These are phyloP conservation scores for Hawksworthiomyces lignivorus DNA, from an alignment of 2,329 filamentous ascomycete species.

Conservation along the genomic window DNA sequence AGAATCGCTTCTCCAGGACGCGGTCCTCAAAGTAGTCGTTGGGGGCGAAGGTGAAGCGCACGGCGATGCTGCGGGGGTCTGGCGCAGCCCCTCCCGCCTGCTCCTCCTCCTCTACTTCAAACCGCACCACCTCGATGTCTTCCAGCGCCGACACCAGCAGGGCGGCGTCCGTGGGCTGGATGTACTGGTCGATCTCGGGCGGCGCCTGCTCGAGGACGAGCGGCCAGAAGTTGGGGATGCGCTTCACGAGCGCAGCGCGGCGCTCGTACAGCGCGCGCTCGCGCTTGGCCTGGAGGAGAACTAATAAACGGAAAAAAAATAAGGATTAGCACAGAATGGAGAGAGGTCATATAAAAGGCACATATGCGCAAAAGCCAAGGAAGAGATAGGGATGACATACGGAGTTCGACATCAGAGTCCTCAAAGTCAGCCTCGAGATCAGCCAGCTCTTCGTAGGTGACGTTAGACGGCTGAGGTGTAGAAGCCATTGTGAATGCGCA, in stretches of 20 bases:
- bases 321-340: not conserved
- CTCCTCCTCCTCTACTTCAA: conserved; percentile 59
- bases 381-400: conserved; percentile 36
- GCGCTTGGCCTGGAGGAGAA: conserved; percentile 53
- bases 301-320: not conserved
- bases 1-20: conserved; percentile 85
- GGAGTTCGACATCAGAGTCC: conserved; percentile 71
- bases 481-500: conserved; percentile 14
- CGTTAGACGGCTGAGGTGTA: conserved; percentile 25
- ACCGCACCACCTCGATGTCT: conserved; percentile 65
- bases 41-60: conserved; percentile 69
- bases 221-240: conserved; percentile 90
- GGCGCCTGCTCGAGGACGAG: conserved; percentile 84
- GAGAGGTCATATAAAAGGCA: conserved; percentile 36
- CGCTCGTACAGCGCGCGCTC: conserved; percentile 66
- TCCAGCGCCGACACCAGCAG: conserved; percentile 63
- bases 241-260: conserved; percentile 60
- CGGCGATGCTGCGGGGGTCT: conserved; percentile 67
- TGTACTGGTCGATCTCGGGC: conserved; percentile 77
- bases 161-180: conserved; percentile 71
- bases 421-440: conserved; percentile 79
- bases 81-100: conserved; percentile 37
- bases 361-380: too few species aligned
- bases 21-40: conserved; percentile 79
- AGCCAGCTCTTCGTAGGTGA: conserved; percentile 69